Evolutionary conservation across 768 basidiomycete genomes (phyloP).

Genomic region (Plicaturopsis crispa): DNA sequence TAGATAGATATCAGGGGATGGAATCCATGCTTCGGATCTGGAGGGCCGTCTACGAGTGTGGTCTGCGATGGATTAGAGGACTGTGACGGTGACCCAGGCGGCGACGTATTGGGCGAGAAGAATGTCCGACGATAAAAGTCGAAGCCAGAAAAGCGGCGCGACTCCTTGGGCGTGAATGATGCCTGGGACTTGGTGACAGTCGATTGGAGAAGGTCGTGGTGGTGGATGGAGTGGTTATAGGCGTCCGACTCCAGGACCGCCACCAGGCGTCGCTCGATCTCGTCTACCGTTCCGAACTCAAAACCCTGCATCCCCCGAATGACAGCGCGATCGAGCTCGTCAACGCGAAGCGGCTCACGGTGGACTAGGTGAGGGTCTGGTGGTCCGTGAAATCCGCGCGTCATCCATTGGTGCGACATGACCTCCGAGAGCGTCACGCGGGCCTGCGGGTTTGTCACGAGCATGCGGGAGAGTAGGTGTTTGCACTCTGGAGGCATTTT

Average conservation of each 20-base stretch:
- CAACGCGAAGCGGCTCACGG: slow-evolving; percentile 81
- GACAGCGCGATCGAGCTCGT: slow-evolving; percentile 83
- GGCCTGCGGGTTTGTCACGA: slow-evolving; percentile 84
- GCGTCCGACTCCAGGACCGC: slow-evolving; percentile 70
- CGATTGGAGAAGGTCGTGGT: slow-evolving; percentile 80
- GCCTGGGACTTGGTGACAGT: no score
- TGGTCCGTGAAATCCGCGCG: slow-evolving; percentile 73
- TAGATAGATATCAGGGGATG: slow-evolving; percentile 96
- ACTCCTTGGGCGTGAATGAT: slow-evolving; percentile 52
- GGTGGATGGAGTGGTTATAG: slow-evolving; percentile 64
- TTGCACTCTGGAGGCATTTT: slow-evolving; percentile 98
- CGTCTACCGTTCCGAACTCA: slow-evolving; percentile 87
- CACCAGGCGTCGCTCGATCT: slow-evolving; percentile 69
- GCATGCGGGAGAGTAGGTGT: slow-evolving; percentile 86
- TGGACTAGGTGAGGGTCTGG: slow-evolving; percentile 82
- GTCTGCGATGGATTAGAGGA: slow-evolving; percentile 50
- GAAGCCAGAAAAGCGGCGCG: slow-evolving; percentile 86
- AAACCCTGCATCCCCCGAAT: slow-evolving; percentile 92
- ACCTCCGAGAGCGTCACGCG: slow-evolving; percentile 84
- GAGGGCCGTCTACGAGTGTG: slow-evolving; percentile 40
- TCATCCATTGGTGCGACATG: slow-evolving; percentile 81
- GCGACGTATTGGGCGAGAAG: slow-evolving; percentile 54
- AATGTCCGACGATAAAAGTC: slow-evolving; percentile 91
- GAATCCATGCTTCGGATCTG: slow-evolving; percentile 88
- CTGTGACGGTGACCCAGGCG: no score